phyloP scores from a whole-genome alignment of 1,139 yeast genomes.

The Taphrina communis region DNA sequence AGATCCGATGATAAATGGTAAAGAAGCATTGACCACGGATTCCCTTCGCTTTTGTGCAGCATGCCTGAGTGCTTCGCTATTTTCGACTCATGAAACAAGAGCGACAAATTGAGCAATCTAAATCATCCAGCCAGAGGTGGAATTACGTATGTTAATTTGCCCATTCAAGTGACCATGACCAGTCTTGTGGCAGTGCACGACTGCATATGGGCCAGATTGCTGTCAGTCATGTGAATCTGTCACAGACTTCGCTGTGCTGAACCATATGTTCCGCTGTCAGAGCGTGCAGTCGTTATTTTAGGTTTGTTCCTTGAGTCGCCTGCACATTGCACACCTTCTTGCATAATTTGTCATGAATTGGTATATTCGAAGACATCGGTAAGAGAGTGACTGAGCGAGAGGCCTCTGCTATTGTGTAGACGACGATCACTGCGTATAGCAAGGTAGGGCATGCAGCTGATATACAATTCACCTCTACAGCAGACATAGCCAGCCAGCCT shows the following conservation, averaged over 20 bases:
- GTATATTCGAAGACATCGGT: too few species aligned
- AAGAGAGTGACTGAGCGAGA: too few species aligned
- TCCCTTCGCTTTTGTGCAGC: not conserved
- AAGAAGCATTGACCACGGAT: not conserved
- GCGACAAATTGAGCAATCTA: slow-evolving; percentile 6
- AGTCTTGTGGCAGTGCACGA: not conserved
- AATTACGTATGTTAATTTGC: not conserved
- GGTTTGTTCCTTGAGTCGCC: too few species aligned
- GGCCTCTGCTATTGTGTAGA: too few species aligned
- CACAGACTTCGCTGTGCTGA: not conserved
- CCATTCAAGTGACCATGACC: not conserved
- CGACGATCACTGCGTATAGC: too few species aligned
- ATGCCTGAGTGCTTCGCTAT: not conserved
- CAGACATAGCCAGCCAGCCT: too few species aligned
- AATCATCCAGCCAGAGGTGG: not conserved
- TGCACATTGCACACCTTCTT: too few species aligned
- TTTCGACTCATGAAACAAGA: slow-evolving; percentile 2
- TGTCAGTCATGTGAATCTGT: not conserved
- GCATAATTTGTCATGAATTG: too few species aligned
- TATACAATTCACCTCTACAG: too few species aligned
- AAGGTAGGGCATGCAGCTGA: too few species aligned
- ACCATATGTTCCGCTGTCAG: not conserved
- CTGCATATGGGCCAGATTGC: not conserved
- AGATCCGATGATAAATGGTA: not conserved
- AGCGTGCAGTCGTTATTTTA: too few species aligned